phyloP scores from a whole-genome alignment of 2,329 filamentous ascomycete genomes.

The Fulvia fulva region DNA sequence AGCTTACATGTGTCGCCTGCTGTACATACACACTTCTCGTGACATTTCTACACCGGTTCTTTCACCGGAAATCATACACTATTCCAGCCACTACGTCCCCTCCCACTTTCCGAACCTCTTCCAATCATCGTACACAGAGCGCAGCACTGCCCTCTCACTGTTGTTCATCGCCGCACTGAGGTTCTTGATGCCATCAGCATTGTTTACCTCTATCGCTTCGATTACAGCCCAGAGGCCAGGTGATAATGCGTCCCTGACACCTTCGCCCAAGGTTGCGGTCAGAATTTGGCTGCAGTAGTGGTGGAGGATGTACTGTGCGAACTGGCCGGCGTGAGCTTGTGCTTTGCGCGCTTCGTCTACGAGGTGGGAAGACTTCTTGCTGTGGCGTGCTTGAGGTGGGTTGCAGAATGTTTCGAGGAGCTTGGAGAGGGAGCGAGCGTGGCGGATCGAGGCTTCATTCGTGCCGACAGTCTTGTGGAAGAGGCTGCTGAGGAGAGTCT shows the following conservation, averaged over 20 bases:
- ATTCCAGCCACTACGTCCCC: constrained; percentile 13
- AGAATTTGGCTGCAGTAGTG: constrained; percentile 54
- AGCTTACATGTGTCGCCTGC: not conserved
- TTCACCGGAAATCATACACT: not conserved
- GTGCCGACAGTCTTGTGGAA: constrained; percentile 40
- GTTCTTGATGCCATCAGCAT: constrained; percentile 46
- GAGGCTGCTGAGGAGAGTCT: constrained; percentile 52
- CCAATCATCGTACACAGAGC: constrained; percentile 52
- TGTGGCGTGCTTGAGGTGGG: constrained; percentile 49
- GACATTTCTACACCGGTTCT: not conserved
- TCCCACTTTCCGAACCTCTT: constrained; percentile 34
- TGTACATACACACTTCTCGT: not conserved
- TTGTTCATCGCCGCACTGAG: constrained; percentile 51
- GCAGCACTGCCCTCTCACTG: constrained; percentile 51
- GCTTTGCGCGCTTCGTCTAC: constrained; percentile 59
- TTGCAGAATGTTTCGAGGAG: constrained; percentile 59
- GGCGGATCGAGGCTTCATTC: constrained; percentile 33
- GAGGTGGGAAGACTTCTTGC: constrained; percentile 38
- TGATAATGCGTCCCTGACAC: constrained; percentile 50
- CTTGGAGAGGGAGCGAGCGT: constrained; percentile 50
- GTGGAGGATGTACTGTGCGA: constrained; percentile 55
- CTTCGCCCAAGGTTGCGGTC: constrained; percentile 45
- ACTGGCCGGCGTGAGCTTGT: constrained; percentile 54
- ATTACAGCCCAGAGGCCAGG: constrained; percentile 52
- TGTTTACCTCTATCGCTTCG: constrained; percentile 45